phyloP scores from a whole-genome alignment of 345 rosid genomes.

The Salix purpurea region DNA sequence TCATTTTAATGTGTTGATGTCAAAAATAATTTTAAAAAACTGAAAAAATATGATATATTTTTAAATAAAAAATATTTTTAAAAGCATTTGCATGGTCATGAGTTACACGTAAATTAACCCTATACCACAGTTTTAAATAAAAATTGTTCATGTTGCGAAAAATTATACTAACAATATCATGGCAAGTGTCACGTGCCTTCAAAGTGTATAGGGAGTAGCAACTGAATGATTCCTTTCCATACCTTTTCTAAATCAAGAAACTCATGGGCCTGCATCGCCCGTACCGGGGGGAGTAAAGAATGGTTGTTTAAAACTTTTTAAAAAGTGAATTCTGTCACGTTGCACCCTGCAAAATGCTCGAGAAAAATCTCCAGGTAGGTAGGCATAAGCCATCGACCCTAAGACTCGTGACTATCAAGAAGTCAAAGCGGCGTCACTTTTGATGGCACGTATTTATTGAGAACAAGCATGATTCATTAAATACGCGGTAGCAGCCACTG shows the following conservation, averaged over 20 bases:
- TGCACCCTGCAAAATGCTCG: not conserved
- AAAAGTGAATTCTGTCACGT: not conserved
- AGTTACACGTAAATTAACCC: no score
- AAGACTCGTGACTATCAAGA: not conserved
- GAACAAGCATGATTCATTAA: not conserved
- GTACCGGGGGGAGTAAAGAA: no score
- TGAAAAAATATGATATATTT: no score
- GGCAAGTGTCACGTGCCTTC: not conserved
- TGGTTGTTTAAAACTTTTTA: not conserved
- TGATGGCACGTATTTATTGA: not conserved
- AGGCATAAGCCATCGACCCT: not conserved
- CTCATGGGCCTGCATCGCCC: not conserved
- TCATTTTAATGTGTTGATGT: rapidly evolving
- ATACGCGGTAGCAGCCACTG: not conserved
- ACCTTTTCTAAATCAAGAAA: not conserved
- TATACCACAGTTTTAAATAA: no score
- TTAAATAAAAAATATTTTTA: no score
- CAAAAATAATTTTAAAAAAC: no score
- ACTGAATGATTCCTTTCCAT: not conserved
- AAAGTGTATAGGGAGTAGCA: not conserved
- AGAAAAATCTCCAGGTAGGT: not conserved
- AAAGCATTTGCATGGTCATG: no score
- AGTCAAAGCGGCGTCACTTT: not conserved
- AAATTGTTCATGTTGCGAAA: not conserved
- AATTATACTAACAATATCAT: not conserved